Conservation (phyloP, 495 filamentous ascomycete genomes). For the Aspergillus wentii region DNA sequence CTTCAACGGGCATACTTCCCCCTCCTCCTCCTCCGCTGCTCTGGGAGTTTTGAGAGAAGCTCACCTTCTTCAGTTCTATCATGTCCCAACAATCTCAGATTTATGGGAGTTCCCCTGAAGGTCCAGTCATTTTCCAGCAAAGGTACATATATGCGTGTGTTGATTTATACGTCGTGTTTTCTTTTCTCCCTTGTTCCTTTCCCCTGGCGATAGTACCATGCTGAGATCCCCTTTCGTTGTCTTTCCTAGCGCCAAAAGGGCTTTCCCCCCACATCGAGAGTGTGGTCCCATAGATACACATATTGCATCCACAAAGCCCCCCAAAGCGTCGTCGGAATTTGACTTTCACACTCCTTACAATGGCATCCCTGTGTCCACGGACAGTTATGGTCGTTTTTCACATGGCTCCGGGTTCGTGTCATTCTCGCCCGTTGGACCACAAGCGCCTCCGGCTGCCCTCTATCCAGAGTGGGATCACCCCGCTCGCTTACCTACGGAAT, state of each 20-base stretch:
- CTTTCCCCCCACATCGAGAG: slow-evolving; percentile 25
- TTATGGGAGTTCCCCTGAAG: slow-evolving; percentile 26
- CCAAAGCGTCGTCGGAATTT: slow-evolving; percentile 23
- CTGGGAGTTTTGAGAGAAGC: slow-evolving; percentile 10
- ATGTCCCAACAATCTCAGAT: slow-evolving; percentile 29
- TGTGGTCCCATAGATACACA: slow-evolving; percentile 27
- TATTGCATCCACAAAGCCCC: slow-evolving; percentile 12
- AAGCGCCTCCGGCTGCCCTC: slow-evolving; percentile 22
- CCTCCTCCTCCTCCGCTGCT: not conserved
- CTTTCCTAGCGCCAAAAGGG: slow-evolving; percentile 29
- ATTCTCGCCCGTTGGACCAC: slow-evolving; percentile 30
- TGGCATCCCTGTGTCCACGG: slow-evolving; percentile 21
- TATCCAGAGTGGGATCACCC: slow-evolving; percentile 36
- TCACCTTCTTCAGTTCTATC: slow-evolving; percentile 28
- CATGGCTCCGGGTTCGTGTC: slow-evolving; percentile 30
- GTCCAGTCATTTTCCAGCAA: slow-evolving; percentile 38
- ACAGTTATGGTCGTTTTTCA: slow-evolving; percentile 18
- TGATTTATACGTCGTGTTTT: not conserved
- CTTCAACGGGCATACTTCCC: slow-evolving; percentile 14
- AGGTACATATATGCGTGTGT: slow-evolving; percentile 32
- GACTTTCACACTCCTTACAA: slow-evolving; percentile 28
- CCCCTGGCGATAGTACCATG: slow-evolving; percentile 7
- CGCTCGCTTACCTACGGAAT: slow-evolving; percentile 26
- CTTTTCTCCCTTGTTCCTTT: slow-evolving; percentile 11
- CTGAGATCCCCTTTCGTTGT: slow-evolving; percentile 10